A percentile compares a stretch with the other conserved stretches of the same genome.
These are phyloP conservation scores for Pestalotiopsis sp. DNA, from an alignment of 2,329 filamentous ascomycete species.

Conservation along the genomic window DNA sequence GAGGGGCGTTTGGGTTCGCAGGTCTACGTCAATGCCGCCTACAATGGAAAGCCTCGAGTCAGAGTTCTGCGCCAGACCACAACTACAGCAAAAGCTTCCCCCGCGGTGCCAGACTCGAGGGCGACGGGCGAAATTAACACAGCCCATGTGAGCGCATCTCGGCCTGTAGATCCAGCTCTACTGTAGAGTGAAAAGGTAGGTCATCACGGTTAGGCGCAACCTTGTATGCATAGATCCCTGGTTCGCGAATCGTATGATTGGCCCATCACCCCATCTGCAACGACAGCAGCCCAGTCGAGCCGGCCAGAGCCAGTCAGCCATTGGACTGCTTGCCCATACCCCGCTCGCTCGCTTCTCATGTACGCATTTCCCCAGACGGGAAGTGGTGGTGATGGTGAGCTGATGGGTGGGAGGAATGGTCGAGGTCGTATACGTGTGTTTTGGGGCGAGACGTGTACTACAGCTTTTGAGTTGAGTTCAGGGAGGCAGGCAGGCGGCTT, in stretches of 20 bases:
- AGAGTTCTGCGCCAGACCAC: background rate
- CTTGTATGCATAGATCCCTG: conserved; percentile 22
- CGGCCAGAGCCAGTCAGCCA: background rate
- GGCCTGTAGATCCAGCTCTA: conserved; percentile 9
- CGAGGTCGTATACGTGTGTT: background rate
- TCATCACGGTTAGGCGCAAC: conserved; percentile 1
- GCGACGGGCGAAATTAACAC: conserved; percentile 12
- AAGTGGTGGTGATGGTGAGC: conserved; percentile 10
- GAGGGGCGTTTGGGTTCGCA: conserved; percentile 9
- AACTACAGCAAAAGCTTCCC: background rate
- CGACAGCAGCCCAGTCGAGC: conserved; percentile 10
- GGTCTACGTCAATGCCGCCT: background rate
- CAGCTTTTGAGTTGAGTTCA: background rate
- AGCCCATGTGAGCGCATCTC: conserved; percentile 4
- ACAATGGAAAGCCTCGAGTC: conserved; percentile 1
- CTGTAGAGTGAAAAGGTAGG: background rate
- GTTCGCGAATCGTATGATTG: conserved; percentile 28
- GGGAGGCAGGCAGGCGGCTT: background rate
- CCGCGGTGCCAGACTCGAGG: background rate
- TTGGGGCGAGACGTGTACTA: background rate
- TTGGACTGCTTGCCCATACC: conserved; percentile 22
- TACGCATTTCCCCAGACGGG: conserved; percentile 21
- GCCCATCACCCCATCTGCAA: conserved; percentile 22
- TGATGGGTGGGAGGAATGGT: conserved; percentile 4
- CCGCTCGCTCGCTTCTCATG: conserved; percentile 32